Evolutionary conservation across 257 asterid genomes (phyloP), one percentile per base, ranked within the genome.

Genomic region (Ophiorrhiza pumila): DNA sequence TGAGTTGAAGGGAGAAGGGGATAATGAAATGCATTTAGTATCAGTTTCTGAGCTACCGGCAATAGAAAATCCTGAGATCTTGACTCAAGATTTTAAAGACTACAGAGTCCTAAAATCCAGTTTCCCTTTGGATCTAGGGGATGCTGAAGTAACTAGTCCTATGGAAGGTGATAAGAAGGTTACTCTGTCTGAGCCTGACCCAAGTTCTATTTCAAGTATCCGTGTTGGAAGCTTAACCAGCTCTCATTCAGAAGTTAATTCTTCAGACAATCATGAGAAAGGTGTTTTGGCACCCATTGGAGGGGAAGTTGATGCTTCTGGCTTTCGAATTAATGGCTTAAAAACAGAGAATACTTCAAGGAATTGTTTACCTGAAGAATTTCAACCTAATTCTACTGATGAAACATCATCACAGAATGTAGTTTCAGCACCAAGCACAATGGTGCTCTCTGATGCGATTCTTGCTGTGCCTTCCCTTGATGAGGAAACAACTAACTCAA

Each of bases 71-170:
- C 72, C 79, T 50, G 78, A 73, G 55, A 9, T 63, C 56, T 5
- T 69, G 68, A 58, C 60, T 65, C 68, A 62, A 65, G 87, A 76
- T 18, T 78, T 73, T 71, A 79, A 76, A 74, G 85, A 81, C 72
- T 59, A 63, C 15, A 59, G 60, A 35, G 71, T 32, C 35, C 39
- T 76, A 9, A 79, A 76, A 58, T 78, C 80, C 42, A 83, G 46
- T 69, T 72, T 77, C 50, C 72, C 82, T n/a, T 60, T 78, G 75
- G 81, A 78, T 55, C 47, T 67, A 20, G 80, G 49, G 61, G 67
- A 79, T 53, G 78, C 71, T 75, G 85, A 82, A 77, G 80, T 56
- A 43, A 76, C 74, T 65, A 42, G 61, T 69, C 37, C 74, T 57
- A 50, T 50, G 61, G 79, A 70, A 52, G 80, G 76, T 72, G 77